These are phyloP conservation scores for Pleurotus platypus DNA, from an alignment of 768 basidiomycete species.

Conservation along the genomic window DNA sequence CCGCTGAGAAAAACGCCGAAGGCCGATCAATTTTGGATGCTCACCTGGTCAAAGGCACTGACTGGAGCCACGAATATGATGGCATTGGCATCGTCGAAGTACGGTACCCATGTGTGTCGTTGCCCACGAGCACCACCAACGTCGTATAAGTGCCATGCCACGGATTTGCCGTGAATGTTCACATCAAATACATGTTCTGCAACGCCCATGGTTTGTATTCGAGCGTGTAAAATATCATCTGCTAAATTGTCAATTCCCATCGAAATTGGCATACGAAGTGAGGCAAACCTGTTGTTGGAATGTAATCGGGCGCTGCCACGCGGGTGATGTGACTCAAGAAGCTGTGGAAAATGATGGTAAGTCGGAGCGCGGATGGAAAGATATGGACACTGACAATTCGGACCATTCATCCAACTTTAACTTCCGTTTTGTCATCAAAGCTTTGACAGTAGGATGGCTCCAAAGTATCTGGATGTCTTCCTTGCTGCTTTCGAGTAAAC, in stretches of 20 bases:
- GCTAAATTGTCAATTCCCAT: constrained; percentile 6
- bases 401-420: constrained; percentile 84
- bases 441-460: constrained; percentile 68
- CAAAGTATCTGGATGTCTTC: constrained; percentile 72
- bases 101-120: constrained; percentile 77
- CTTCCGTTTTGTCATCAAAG: constrained; percentile 62
- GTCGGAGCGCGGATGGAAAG: neutral
- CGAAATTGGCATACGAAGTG: neutral
- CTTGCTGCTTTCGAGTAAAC: constrained; percentile 52
- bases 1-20: constrained; percentile 6
- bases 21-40: constrained; percentile 8
- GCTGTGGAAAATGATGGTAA: constrained; percentile 32
- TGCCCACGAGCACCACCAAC: constrained; percentile 72
- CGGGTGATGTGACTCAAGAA: constrained; percentile 74
- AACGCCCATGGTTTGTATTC: constrained; percentile 88
- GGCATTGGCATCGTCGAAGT: constrained; percentile 73
- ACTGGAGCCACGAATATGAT: constrained; percentile 80
- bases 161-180: constrained; percentile 70
- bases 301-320: constrained; percentile 63
- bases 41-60: constrained; percentile 75
- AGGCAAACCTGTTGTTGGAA: constrained; percentile 67
- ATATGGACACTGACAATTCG: constrained; percentile 63
- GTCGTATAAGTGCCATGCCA: constrained; percentile 73
- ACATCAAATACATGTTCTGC: constrained; percentile 83
- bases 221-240: constrained; percentile 89